Conservation (phyloP, 306 rosid genomes). For the Astragalus membranaceus region DNA sequence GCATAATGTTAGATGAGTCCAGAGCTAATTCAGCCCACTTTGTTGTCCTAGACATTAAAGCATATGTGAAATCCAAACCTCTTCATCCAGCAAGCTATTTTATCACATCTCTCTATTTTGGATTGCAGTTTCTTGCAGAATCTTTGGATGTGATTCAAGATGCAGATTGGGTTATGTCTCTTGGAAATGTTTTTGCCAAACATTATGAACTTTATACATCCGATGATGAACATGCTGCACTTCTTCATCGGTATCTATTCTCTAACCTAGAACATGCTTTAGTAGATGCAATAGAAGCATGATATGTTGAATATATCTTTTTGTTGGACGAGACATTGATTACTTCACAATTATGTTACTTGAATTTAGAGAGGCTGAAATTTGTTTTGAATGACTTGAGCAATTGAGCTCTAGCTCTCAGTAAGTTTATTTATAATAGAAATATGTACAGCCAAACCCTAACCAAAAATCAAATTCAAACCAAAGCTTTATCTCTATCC, state of each 20-base stretch:
- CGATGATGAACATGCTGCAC: conserved; percentile 87
- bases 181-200: conserved; percentile 76
- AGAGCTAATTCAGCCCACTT: background rate
- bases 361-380: too few species aligned
- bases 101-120: conserved; percentile 27
- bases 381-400: background rate
- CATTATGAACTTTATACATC: conserved; percentile 89
- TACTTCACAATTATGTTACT: background rate
- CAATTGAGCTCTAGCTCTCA: background rate
- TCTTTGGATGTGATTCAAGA: conserved; percentile 96
- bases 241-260: conserved; percentile 78
- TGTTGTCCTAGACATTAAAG: background rate
- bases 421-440: background rate
- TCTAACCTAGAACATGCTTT: conserved; percentile 18
- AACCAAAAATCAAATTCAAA: too few species aligned
- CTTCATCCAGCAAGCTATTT: conserved; percentile 10
- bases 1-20: background rate
- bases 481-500: background rate
- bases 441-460: background rate
- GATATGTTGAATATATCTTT: conserved; percentile 13
- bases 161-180: conserved; percentile 74
- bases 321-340: conserved; percentile 1
- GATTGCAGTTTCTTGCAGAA: conserved; percentile 84
- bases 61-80: conserved; percentile 7
- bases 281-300: conserved; percentile 10